Conservation (phyloP, 2,329 filamentous ascomycete genomes). For the Amauroascus niger region DNA sequence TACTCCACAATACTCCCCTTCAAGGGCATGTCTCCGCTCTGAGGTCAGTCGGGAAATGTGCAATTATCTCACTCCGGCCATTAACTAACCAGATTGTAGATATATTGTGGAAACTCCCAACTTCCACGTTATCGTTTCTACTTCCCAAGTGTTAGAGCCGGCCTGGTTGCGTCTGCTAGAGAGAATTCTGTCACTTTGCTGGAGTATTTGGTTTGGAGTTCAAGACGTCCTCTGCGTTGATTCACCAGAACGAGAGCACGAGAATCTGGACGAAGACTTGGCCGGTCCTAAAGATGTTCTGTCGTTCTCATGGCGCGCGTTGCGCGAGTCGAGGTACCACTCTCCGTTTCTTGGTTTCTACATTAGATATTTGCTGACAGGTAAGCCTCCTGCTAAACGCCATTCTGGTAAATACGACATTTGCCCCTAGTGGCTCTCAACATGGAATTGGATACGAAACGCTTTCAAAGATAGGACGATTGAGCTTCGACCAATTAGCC, state of each 20-base stretch:
- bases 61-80: background rate
- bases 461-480: slow-evolving; percentile 57
- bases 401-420: slow-evolving; percentile 48
- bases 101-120: slow-evolving; percentile 42
- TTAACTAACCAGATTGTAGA: slow-evolving; percentile 23
- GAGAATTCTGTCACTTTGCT: slow-evolving; percentile 52
- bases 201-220: slow-evolving; percentile 67
- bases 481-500: slow-evolving; percentile 74
- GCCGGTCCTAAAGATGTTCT: slow-evolving; percentile 74
- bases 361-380: background rate
- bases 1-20: slow-evolving; percentile 56
- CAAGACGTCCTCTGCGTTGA: slow-evolving; percentile 77
- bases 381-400: slow-evolving; percentile 60
- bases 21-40: slow-evolving; percentile 62
- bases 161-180: slow-evolving; percentile 29
- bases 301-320: slow-evolving; percentile 87
- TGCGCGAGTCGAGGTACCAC: slow-evolving; percentile 81
- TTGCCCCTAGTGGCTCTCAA: slow-evolving; percentile 35
- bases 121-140: slow-evolving; percentile 29
- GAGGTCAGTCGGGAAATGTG: slow-evolving; percentile 37
- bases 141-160: slow-evolving; percentile 13
- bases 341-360: background rate
- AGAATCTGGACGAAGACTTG: slow-evolving; percentile 58
- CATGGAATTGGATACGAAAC: slow-evolving; percentile 45
- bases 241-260: slow-evolving; percentile 73